These are phyloP conservation scores for Dryas integrifolia DNA, from an alignment of 331 rosid genomes.

Conservation along the genomic window DNA sequence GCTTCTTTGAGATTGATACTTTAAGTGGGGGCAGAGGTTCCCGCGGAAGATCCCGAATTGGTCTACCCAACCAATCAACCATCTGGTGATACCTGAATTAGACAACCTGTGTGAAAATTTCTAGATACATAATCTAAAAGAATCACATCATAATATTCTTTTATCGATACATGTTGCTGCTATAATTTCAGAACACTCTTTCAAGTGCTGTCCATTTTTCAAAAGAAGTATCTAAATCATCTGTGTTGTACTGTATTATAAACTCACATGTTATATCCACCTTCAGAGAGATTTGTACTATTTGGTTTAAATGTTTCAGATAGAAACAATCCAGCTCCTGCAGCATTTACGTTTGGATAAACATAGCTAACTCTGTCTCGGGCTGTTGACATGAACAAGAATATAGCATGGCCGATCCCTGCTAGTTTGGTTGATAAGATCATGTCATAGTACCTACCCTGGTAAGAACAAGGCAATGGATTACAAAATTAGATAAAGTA, in stretches of 20 bases:
- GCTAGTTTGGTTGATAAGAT: slow-evolving; percentile 83
- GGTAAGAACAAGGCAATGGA: slow-evolving; percentile 39
- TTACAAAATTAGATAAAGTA: slow-evolving; percentile 7
- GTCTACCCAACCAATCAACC: slow-evolving; percentile 85
- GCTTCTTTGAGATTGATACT: slow-evolving; percentile 68
- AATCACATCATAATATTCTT: not conserved
- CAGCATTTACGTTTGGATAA: slow-evolving; percentile 87
- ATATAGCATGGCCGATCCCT: slow-evolving; percentile 83
- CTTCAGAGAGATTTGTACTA: slow-evolving; percentile 67
- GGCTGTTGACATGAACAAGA: slow-evolving; percentile 84
- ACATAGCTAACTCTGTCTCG: slow-evolving; percentile 79
- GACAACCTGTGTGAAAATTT: not conserved
- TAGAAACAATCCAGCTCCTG: slow-evolving; percentile 80
- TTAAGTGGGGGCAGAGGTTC: slow-evolving; percentile 55
- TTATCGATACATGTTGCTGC: not conserved
- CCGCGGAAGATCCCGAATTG: slow-evolving; percentile 61
- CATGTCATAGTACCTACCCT: slow-evolving; percentile 94
- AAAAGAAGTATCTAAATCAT: slow-evolving; percentile 7
- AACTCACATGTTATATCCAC: slow-evolving; percentile 82
- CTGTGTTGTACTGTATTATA: not conserved
- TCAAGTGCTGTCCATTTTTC: not conserved
- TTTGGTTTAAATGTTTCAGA: slow-evolving; percentile 72
- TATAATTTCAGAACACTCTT: not conserved
- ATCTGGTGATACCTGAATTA: slow-evolving; percentile 78
- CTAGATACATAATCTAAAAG: not conserved